Evolutionary conservation across 805 yeast genomes (phyloP), one percentile per base, ranked within the genome.

Genomic region (Kuraishia molischiana): DNA sequence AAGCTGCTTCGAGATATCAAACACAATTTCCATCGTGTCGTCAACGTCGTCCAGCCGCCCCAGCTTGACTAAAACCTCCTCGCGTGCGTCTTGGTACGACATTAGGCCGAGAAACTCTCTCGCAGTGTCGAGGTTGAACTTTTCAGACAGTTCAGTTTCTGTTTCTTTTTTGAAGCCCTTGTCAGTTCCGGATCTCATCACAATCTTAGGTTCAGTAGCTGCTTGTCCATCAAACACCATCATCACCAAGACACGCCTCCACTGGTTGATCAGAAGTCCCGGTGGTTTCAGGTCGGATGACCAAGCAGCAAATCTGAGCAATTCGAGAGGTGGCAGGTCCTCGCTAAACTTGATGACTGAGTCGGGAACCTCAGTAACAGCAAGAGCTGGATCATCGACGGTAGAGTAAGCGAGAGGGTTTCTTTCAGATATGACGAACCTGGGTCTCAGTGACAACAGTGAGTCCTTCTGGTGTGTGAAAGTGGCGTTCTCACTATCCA

Each of bases 31-130:
- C 49, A 50, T 45, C 49, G 49, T 45, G 13, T 36, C 38, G n/a
- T 40, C 43, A 9, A 45, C 40, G 2, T 44, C 36, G 13, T 44
- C 44, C 30, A 50, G 29, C 20, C 41, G 37, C 13, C 47, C 45
- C 1, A 52, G 40, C 24, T 45, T 24, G 29, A 48, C 54, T 14
- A 49, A 38, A 11, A 52, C 47, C 36, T 52, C 57, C n/a, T 43
- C 39, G 21, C 46, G 47, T 2, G 52, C 54, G 32, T 52, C 52
- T 19, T 38, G 28, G 35, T 45, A 50, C 2, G 57, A 45, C 37
- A 45, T 50, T n/a, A 48, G 35, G 9, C 46, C 44, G 10, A 50
- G 35, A 47, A 48, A 49, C 13, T 32, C 29, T 35, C 51, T 39
- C n/a, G 45, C 43, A 3, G 37, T 29, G 36, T 52, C 56, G n/a